phyloP scores from a whole-genome alignment of 331 rosid genomes.

The Cucumis variabilis region DNA sequence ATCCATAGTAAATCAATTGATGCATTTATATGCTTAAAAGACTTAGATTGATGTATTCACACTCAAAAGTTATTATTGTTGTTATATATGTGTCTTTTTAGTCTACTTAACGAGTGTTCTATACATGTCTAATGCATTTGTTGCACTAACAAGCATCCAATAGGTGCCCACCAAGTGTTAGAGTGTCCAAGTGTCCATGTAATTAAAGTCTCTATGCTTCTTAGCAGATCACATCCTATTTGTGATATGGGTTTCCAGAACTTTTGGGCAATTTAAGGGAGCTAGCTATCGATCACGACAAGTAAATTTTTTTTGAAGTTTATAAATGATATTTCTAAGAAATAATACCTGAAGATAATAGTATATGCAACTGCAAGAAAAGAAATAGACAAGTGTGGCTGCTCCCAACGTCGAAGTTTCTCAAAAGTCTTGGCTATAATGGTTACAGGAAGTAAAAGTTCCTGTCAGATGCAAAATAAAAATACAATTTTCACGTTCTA shows the following conservation, averaged over 20 bases:
- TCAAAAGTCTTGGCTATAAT: conserved; percentile 60
- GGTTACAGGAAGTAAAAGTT: conserved; percentile 76
- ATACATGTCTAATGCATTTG: too few relatives aligned
- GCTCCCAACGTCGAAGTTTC: conserved; percentile 92
- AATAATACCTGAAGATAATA: conserved; percentile 71
- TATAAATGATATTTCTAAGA: conserved; percentile 10
- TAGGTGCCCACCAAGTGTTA: too few relatives aligned
- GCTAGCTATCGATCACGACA: conserved; percentile 12
- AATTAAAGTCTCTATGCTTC: too few relatives aligned
- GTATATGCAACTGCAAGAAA: conserved; percentile 76
- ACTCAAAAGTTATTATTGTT: too few relatives aligned
- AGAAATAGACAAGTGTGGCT: conserved; percentile 78
- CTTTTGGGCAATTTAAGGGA: conserved; percentile 18
- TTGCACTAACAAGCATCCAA: too few relatives aligned
- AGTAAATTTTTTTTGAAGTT: not conserved
- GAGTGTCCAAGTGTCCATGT: too few relatives aligned
- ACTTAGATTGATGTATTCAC: too few relatives aligned
- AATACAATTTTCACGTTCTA: not conserved
- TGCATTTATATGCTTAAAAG: too few relatives aligned
- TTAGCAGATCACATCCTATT: not conserved
- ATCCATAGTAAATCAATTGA: too few relatives aligned
- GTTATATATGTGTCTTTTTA: too few relatives aligned
- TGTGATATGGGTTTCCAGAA: not conserved
- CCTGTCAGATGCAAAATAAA: conserved; percentile 60
- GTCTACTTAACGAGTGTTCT: too few relatives aligned